A percentile compares a stretch with the other conserved stretches of the same genome.
Conservation (phyloP, 2,329 filamentous ascomycete species). For the Xylaria digitata region DNA sequence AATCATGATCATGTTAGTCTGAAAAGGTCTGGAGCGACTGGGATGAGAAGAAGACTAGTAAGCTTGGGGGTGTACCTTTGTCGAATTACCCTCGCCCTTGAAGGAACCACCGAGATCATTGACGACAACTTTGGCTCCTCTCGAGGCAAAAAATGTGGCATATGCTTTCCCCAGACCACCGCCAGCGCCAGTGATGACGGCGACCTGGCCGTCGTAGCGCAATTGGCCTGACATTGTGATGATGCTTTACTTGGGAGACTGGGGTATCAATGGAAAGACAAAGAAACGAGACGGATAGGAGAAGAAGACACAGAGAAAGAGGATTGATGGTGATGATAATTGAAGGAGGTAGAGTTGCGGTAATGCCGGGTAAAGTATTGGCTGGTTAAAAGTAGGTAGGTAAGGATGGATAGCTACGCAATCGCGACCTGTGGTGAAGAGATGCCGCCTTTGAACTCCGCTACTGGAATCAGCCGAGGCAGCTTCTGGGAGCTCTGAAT, state of each 20-base stretch:
- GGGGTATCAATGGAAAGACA: conserved; percentile 23
- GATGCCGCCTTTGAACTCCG: conserved; percentile 44
- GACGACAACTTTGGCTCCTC: conserved; percentile 94
- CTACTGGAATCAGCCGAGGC: conserved; percentile 48
- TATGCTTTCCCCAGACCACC: conserved; percentile 86
- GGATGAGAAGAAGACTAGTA: neutral
- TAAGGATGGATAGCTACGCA: conserved; percentile 14
- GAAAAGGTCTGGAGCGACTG: conserved; percentile 21
- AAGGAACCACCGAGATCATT: conserved; percentile 95
- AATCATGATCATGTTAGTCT: conserved; percentile 41
- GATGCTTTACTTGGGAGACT: conserved; percentile 26
- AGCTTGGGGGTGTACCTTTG: conserved; percentile 72
- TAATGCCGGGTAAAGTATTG: conserved; percentile 37
- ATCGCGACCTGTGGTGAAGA: conserved; percentile 13
- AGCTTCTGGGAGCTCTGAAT: conserved; percentile 43
- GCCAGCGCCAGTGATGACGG: conserved; percentile 87
- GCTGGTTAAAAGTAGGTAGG: conserved; percentile 16
- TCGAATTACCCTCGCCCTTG: conserved; percentile 89
- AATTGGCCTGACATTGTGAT: conserved; percentile 55
- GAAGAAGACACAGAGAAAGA: conserved; percentile 7
- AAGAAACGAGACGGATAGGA: conserved; percentile 3
- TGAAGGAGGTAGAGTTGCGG: conserved; percentile 16
- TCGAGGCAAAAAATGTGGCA: conserved; percentile 87
- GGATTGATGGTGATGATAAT: conserved; percentile 7
- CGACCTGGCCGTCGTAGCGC: conserved; percentile 87